Evolutionary conservation across 345 rosid genomes (phyloP).

Genomic region (Salix udensis): DNA sequence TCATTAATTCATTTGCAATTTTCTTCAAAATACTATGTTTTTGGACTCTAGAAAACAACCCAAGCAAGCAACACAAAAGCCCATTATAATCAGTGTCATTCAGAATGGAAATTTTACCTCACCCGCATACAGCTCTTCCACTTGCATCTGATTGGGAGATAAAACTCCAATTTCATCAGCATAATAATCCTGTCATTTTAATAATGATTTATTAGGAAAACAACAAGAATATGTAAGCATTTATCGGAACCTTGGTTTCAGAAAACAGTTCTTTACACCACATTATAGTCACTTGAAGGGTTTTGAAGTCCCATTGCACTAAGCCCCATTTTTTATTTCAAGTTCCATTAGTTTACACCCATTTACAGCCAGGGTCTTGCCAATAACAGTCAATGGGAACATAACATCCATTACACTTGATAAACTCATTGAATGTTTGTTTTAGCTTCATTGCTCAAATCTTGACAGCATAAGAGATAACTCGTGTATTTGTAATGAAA

Average conservation of each 20-base stretch:
- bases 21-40: background rate
- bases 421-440: no score
- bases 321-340: background rate
- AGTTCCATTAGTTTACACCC: background rate
- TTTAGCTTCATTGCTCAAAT: no score
- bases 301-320: background rate
- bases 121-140: slow-evolving; percentile 83
- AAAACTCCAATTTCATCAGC: slow-evolving; percentile 96
- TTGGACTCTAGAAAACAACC: background rate
- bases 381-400: background rate
- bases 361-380: background rate
- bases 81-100: background rate
- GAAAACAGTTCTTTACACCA: background rate
- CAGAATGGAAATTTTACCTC: slow-evolving; percentile 56
- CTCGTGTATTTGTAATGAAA: background rate
- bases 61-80: background rate
- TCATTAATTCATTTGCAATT: background rate
- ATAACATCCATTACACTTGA: background rate
- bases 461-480: no score
- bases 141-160: slow-evolving; percentile 92
- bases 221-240: background rate
- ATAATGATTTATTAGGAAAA: background rate
- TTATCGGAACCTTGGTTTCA: background rate
- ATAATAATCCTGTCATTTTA: slow-evolving; percentile 62
- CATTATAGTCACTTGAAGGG: background rate